Evolutionary conservation across 768 basidiomycete genomes (phyloP).

Genomic region (Leccinum pellstonianum): DNA sequence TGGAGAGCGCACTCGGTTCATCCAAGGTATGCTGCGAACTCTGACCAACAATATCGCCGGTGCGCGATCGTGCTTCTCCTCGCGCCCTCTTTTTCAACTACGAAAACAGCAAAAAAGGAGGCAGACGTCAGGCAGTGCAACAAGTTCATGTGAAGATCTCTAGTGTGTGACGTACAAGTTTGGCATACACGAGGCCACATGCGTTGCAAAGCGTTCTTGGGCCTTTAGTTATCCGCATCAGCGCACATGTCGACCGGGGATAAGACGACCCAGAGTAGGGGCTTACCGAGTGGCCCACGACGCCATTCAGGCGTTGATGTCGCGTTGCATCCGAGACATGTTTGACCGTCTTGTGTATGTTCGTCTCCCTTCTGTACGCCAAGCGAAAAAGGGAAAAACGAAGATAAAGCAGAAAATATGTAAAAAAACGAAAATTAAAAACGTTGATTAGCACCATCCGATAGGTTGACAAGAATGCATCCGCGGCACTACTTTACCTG

Average conservation of each 20-base stretch:
- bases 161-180: conserved; percentile 59
- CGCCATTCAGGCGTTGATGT: conserved; percentile 90
- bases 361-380: conserved; percentile 38
- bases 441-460: conserved; percentile 31
- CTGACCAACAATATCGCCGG: conserved; percentile 27
- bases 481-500: conserved; percentile 34
- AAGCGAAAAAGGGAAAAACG: not conserved
- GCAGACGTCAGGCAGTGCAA: conserved; percentile 22
- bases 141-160: conserved; percentile 19
- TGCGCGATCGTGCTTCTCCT: conserved; percentile 31
- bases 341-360: conserved; percentile 59
- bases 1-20: conserved; percentile 25
- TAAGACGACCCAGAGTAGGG: conserved; percentile 15
- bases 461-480: conserved; percentile 21
- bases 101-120: conserved; percentile 9
- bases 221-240: conserved; percentile 44
- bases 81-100: conserved; percentile 37
- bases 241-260: conserved; percentile 20
- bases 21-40: conserved; percentile 31
- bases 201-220: conserved; percentile 84
- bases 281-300: conserved; percentile 74
- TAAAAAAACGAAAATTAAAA: conserved; percentile 8
- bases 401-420: not conserved
- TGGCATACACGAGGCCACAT: conserved; percentile 84
- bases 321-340: conserved; percentile 77